phyloP scores from a whole-genome alignment of 371 early-diverging fungal species.

The Lichtheimia ramosa region DNA sequence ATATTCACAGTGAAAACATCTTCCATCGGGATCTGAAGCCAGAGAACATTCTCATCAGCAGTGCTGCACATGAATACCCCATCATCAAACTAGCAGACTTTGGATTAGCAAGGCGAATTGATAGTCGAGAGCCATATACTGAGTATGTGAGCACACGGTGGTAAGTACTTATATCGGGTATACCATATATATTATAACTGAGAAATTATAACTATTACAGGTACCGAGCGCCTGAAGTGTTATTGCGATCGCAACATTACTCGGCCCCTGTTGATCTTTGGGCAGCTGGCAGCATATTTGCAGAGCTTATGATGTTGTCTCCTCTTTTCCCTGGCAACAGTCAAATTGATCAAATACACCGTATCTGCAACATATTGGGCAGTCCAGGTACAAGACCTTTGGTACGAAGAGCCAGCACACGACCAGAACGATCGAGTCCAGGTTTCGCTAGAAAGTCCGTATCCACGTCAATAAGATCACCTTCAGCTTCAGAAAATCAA shows the following conservation, averaged over 20 bases:
- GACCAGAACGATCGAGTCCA: conserved; percentile 32
- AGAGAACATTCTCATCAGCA: conserved; percentile 71
- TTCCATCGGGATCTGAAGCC: conserved; percentile 98
- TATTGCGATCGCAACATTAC: conserved; percentile 86
- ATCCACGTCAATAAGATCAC: not conserved
- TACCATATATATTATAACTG: too few species aligned
- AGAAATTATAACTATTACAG: too few species aligned
- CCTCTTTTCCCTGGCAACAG: conserved; percentile 95
- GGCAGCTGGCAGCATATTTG: conserved; percentile 95
- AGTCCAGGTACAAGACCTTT: conserved; percentile 37
- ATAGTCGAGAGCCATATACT: conserved; percentile 83
- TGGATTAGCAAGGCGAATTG: conserved; percentile 88
- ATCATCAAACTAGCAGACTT: conserved; percentile 93
- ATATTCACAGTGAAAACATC: conserved; percentile 89
- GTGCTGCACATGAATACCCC: conserved; percentile 19
- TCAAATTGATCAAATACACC: conserved; percentile 88
- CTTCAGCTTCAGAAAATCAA: conserved; percentile 42
- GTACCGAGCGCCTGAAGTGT: conserved; percentile 99
- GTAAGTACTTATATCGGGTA: conserved; percentile 47
- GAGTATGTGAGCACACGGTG: conserved; percentile 97
- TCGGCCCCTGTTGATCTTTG: conserved; percentile 98
- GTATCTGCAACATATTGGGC: conserved; percentile 72
- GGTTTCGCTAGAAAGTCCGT: conserved; percentile 40
- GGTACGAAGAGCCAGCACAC: not conserved
- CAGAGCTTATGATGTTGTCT: conserved; percentile 82